Evolutionary conservation across 176 grass and related monocot species (phyloP).

Genomic region (Avena atlantica): DNA sequence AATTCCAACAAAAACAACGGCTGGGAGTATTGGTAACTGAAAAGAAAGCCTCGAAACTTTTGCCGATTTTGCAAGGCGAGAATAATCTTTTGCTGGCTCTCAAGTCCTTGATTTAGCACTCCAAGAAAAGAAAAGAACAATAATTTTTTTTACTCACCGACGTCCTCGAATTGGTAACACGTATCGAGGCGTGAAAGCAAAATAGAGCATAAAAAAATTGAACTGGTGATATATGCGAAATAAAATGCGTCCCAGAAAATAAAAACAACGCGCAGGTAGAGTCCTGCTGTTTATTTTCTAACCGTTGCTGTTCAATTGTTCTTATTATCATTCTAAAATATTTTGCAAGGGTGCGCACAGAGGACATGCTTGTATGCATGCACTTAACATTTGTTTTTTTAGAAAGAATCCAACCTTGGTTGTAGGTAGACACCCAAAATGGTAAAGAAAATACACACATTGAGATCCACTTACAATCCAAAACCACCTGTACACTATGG

Average conservation of each 20-base stretch:
- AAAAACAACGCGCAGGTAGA: neutral
- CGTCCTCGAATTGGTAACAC: neutral
- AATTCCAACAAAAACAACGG: too few relatives aligned
- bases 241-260: neutral
- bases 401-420: neutral
- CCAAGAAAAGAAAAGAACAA: conserved; percentile 35
- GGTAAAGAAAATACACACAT: neutral
- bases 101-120: conserved; percentile 13
- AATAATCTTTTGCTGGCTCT: neutral
- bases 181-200: neutral
- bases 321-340: neutral
- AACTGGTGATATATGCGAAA: neutral
- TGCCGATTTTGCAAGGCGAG: neutral
- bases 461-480: neutral
- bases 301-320: neutral
- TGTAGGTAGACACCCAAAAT: neutral
- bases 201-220: neutral
- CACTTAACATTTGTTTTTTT: too few relatives aligned
- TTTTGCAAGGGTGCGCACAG: neutral
- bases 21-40: neutral
- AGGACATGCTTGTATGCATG: neutral
- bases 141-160: neutral
- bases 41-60: neutral
- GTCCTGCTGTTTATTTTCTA: neutral
- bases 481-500: neutral